phyloP scores from a whole-genome alignment of 2,329 filamentous ascomycete species.

The Aspergillus transmontanensis region DNA sequence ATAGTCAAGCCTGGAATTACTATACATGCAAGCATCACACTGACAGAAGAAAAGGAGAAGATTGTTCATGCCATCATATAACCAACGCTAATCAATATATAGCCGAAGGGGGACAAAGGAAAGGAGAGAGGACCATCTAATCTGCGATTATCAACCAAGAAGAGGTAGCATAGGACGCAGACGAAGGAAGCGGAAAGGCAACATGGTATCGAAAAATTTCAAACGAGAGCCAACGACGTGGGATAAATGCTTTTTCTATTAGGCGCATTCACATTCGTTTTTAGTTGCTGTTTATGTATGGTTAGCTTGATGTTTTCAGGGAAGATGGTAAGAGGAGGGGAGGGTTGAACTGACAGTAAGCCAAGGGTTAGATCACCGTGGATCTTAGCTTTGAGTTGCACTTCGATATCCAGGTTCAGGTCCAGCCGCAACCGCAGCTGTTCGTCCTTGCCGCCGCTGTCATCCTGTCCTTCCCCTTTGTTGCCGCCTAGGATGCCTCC shows the following conservation, averaged over 20 bases:
- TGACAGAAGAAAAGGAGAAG: conserved; percentile 4
- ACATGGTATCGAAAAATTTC: conserved; percentile 1
- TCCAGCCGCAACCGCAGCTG: conserved; percentile 66
- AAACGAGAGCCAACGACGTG: background rate
- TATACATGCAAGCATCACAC: conserved; percentile 20
- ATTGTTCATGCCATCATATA: conserved; percentile 1
- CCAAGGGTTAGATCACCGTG: conserved; percentile 80
- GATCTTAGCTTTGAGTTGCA: conserved; percentile 82
- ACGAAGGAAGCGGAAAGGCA: background rate
- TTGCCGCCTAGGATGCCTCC: conserved; percentile 37
- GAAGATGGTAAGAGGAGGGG: background rate
- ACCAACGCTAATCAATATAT: background rate
- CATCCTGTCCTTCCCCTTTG: conserved; percentile 42
- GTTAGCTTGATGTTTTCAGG: background rate
- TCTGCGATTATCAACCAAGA: background rate
- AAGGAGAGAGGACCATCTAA: conserved; percentile 1
- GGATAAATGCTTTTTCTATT: background rate
- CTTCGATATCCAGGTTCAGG: conserved; percentile 79
- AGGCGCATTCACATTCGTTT: background rate
- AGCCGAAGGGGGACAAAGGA: background rate
- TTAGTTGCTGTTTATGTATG: background rate
- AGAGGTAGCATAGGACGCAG: background rate
- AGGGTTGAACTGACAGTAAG: conserved; percentile 64
- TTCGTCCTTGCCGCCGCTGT: conserved; percentile 39
- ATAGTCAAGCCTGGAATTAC: conserved; percentile 17